phyloP scores from a whole-genome alignment of 345 rosid species.

The Anacardium occidentale region DNA sequence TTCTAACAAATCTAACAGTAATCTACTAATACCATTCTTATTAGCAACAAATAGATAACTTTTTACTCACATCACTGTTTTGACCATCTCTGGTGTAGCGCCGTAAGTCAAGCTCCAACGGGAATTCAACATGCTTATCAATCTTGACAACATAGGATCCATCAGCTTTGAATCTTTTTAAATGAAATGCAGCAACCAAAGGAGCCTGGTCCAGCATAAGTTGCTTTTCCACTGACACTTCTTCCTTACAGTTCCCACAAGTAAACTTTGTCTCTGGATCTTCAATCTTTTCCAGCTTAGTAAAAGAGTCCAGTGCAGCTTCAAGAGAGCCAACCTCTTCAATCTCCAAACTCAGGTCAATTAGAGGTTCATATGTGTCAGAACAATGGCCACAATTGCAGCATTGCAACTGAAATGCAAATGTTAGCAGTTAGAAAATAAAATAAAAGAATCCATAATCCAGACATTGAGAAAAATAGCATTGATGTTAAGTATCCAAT shows the following conservation, averaged over 20 bases:
- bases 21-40: neutral
- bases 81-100: slow-evolving; percentile 47
- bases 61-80: slow-evolving; percentile 41
- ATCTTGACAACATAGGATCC: slow-evolving; percentile 68
- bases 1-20: neutral
- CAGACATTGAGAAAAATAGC: neutral
- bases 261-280: slow-evolving; percentile 49
- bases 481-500: neutral
- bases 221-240: slow-evolving; percentile 71
- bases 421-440: neutral
- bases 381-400: slow-evolving; percentile 65
- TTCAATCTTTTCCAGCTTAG: slow-evolving; percentile 73
- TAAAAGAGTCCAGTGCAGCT: slow-evolving; percentile 68
- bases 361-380: slow-evolving; percentile 54
- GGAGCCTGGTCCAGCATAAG: slow-evolving; percentile 72
- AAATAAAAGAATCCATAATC: neutral
- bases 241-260: slow-evolving; percentile 70
- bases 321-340: slow-evolving; percentile 53
- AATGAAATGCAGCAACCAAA: slow-evolving; percentile 63
- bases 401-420: slow-evolving; percentile 55
- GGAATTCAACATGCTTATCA: slow-evolving; percentile 67
- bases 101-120: slow-evolving; percentile 74
- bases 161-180: slow-evolving; percentile 84
- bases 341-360: slow-evolving; percentile 80
- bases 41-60: neutral